Percentiles rank a stretch among this genome's conserved stretches.
Conservation (phyloP, 805 yeast genomes). For the Zygoascus bituminiphila region DNA sequence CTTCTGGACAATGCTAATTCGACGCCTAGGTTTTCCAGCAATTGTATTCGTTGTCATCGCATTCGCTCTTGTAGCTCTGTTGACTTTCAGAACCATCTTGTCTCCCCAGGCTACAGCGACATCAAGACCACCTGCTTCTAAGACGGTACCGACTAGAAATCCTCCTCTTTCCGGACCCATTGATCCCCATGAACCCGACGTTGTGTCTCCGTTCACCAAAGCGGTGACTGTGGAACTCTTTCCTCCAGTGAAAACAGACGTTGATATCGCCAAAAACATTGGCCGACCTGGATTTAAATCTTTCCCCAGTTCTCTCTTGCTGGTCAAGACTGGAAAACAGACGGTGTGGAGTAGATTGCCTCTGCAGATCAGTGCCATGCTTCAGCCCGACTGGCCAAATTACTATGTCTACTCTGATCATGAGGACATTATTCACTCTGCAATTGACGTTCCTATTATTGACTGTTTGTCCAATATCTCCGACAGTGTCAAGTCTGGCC, state of each 20-base stretch:
- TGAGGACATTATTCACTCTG: conserved; percentile 11
- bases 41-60: neutral
- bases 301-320: conserved; percentile 19
- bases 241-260: neutral
- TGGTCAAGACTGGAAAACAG: conserved; percentile 32
- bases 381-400: neutral
- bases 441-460: conserved; percentile 16
- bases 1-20: neutral
- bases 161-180: too few species aligned
- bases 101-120: too few species aligned
- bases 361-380: conserved; percentile 6
- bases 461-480: conserved; percentile 5
- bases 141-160: too few species aligned
- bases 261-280: neutral
- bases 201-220: too few species aligned
- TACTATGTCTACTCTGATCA: neutral
- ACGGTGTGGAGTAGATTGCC: conserved; percentile 31
- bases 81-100: too few species aligned
- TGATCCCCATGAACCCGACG: too few species aligned
- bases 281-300: neutral
- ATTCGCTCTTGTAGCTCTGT: too few species aligned
- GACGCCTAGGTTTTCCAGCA: neutral
- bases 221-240: too few species aligned
- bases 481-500: neutral
- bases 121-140: too few species aligned